Evolutionary conservation across 371 early-diverging fungal genomes (phyloP), one percentile per base, ranked within the genome.

Genomic region (Saksenaea oblongispora): DNA sequence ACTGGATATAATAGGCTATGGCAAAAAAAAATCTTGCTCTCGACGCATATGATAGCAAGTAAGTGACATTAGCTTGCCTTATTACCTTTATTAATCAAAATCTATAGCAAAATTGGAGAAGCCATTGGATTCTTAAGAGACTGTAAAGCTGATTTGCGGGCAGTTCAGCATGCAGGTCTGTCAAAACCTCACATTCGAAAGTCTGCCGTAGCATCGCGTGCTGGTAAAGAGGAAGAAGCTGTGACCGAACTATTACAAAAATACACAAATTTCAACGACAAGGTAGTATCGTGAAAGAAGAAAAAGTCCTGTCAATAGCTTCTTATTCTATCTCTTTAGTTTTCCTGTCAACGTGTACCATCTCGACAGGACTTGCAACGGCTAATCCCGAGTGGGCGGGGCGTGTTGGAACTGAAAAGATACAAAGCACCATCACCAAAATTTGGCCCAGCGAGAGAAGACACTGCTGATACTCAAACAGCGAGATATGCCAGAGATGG

Each of bases 41-140:
- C 68, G 87, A 88, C 72, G 86, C 88, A 1, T 79, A 86, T 35
- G 87, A 85, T 51, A 76, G 79, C 41, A 82, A 84, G 88, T 84
- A 83, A 73, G 84, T 67, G n/a, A 5, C 41, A 15, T 0, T 1
- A 28, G 5, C 7, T 31, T 59, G 36, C 9, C 27, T 27, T 31
- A 26, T 18, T 14, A 5, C 15, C 37, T 35, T 13, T 4, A 22
- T 37, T 34, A 26, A 34, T 27, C 26, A 18, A 14, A 5, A 34
- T 42, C 15, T n/a, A 27, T 63, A 88, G 88, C 62, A 80, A 83
- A 66, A 76, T 79, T 67, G 88, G 88, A 22, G 82, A 79, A 27
- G 88, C 88, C 3, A 80, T 84, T 15, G 88, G 86, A 56, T 85
- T 88, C 62, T 73, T 86, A 59, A 74, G 78, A 17, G 78, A 83